Conservation (phyloP, 305 asterid genomes). For the Fraxinus latifolia region DNA sequence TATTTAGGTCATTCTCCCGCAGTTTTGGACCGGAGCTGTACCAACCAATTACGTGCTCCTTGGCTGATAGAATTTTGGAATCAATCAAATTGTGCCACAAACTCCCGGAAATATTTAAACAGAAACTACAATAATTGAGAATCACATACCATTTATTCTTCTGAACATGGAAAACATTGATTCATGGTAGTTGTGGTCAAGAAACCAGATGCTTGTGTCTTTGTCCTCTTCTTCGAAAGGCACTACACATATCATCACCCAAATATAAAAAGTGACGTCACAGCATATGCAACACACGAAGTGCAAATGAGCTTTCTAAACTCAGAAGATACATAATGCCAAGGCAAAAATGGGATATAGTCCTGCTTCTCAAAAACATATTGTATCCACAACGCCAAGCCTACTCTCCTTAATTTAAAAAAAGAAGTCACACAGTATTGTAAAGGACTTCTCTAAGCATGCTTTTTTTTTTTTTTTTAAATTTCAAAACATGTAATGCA, state of each 20-base stretch:
- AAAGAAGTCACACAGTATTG: background rate
- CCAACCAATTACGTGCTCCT: slow-evolving; percentile 99
- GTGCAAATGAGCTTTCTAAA: background rate
- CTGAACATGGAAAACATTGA: slow-evolving; percentile 93
- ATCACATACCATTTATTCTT: slow-evolving; percentile 70
- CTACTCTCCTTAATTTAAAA: background rate
- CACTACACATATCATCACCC: slow-evolving; percentile 44
- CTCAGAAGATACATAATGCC: background rate
- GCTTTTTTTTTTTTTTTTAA: background rate
- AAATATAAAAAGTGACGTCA: slow-evolving; percentile 12
- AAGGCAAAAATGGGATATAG: background rate
- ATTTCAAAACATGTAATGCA: background rate
- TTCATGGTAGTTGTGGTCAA: slow-evolving; percentile 90
- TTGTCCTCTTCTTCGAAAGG: slow-evolving; percentile 95
- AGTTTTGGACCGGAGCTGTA: slow-evolving; percentile 95
- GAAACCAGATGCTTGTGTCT: slow-evolving; percentile 91
- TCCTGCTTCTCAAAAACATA: background rate
- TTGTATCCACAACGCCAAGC: background rate
- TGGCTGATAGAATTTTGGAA: slow-evolving; percentile 48
- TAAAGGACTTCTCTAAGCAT: background rate
- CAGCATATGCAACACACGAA: slow-evolving; percentile 5
- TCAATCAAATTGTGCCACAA: slow-evolving; percentile 15
- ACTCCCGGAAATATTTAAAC: background rate
- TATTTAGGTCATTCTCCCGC: slow-evolving; percentile 72
- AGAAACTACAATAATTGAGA: background rate